Conservation (phyloP, 352 stramenopile species). For the Pythium sukuiense region DNA sequence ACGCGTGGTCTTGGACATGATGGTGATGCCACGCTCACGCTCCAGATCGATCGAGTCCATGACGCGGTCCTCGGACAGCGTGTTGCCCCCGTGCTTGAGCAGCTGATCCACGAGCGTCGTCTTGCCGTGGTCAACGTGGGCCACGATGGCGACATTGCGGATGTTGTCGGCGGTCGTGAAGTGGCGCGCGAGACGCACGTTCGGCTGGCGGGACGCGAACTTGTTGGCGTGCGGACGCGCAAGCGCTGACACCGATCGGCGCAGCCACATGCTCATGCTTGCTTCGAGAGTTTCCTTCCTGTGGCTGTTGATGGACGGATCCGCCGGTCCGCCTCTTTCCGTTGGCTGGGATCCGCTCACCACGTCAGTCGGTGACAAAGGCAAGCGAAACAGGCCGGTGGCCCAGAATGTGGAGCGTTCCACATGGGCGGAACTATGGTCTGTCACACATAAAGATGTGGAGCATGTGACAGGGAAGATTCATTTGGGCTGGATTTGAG, state of each 20-base stretch:
- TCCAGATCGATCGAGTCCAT: slow-evolving; percentile 99
- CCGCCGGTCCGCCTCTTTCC: slow-evolving; percentile 1
- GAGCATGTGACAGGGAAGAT: neutral
- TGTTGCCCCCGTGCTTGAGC: slow-evolving; percentile 94
- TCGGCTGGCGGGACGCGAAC: slow-evolving; percentile 29
- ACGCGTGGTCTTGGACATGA: slow-evolving; percentile 98
- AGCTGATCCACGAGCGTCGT: slow-evolving; percentile 98
- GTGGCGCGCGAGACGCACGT: slow-evolving; percentile 29
- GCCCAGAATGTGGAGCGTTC: slow-evolving; percentile 16
- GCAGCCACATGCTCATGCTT: slow-evolving; percentile 59
- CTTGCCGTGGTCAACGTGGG: slow-evolving; percentile 99
- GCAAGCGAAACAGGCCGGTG: slow-evolving; percentile 1
- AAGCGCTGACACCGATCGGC: slow-evolving; percentile 48
- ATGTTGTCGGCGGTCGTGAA: slow-evolving; percentile 65
- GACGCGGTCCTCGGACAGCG: slow-evolving; percentile 84
- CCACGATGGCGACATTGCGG: slow-evolving; percentile 90
- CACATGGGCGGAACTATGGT: neutral
- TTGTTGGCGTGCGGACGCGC: slow-evolving; percentile 34
- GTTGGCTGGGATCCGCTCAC: slow-evolving; percentile 19
- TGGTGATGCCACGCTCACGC: slow-evolving; percentile 98
- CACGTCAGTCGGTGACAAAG: slow-evolving; percentile 14
- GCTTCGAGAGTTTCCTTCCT: neutral
- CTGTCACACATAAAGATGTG: neutral
- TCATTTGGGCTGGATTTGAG: neutral
- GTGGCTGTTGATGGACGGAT: slow-evolving; percentile 6